phyloP scores from a whole-genome alignment of 2,329 filamentous ascomycete species.

The Alternaria solani region DNA sequence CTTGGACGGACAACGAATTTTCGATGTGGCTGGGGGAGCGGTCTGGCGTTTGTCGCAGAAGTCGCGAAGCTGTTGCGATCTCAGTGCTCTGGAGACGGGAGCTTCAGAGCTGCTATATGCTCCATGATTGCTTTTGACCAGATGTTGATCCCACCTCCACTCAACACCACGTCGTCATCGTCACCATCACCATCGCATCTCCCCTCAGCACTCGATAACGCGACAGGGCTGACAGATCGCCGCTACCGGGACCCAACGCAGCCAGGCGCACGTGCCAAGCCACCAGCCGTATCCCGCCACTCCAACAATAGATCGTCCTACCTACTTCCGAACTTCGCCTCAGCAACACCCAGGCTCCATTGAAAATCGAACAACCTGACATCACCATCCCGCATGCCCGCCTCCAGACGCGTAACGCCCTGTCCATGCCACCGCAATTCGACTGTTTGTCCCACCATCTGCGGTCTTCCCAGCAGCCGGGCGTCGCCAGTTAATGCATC shows the following conservation, averaged over 20 bases:
- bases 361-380: slow-evolving; percentile 14
- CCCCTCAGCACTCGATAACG: not conserved
- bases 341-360: slow-evolving; percentile 14
- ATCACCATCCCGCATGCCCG: slow-evolving; percentile 10
- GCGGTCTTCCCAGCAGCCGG: slow-evolving; percentile 11
- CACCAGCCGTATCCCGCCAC: slow-evolving; percentile 16
- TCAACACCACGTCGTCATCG: not conserved
- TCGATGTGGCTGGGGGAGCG: slow-evolving; percentile 1
- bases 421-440: not conserved
- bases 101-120: not conserved
- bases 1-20: slow-evolving; percentile 10
- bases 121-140: not conserved
- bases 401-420: slow-evolving; percentile 11
- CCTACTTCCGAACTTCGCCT: not conserved
- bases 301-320: slow-evolving; percentile 26
- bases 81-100: not conserved
- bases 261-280: slow-evolving; percentile 15
- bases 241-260: slow-evolving; percentile 10
- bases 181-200: not conserved
- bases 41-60: not conserved
- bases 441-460: not conserved
- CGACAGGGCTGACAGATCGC: slow-evolving; percentile 15
- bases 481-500: slow-evolving; percentile 5
- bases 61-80: not conserved
- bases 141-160: not conserved